Evolutionary conservation across 805 yeast genomes (phyloP), one percentile per base, ranked within the genome.

Genomic region (Yamadazyma ubonensis): DNA sequence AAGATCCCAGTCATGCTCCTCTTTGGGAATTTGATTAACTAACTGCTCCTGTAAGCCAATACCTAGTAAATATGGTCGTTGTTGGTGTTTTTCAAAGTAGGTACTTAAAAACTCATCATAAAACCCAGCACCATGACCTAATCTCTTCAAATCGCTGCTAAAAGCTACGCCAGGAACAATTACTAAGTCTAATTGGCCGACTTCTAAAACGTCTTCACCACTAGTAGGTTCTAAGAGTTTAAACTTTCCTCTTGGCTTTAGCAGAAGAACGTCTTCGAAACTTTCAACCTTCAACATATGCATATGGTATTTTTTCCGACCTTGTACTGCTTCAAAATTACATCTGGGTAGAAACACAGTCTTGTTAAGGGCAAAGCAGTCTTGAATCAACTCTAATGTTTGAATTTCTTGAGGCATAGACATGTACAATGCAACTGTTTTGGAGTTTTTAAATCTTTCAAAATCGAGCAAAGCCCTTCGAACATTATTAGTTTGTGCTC

Each of bases 91-190:
- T 10, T 45, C 33, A 10, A 33, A 12, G 41, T 60, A 56, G 17
- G 41, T 49, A 31, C 28, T 48, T 22, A 63, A 61, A 54, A 53
- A 70, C 51, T 83, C 87, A 57, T 91, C 99, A 58, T 93, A 91
- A 58, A 78, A 89, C 0, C 97, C 99, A 4, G 82, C 91, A 1
- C 99, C 99, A 57, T 88, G 95, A 1, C 99, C 99, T 38, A 91
- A 57, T 39, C 99, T 58, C 9, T 67, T 58, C 16, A 79, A 61
- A 1, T 43, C 42, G 4, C 19, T 48, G 1, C 86, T 74, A 58
- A 86, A 90, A 1, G 86, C 96, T 1, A 91, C 82, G 0, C 95
- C 97, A 0, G 98, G 98, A 0, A 91, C 70, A 5, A 91, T 61
- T 5, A 91, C 64, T 7, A 91, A 51, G 50, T 91, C 97, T 16